A percentile compares a stretch with the other conserved stretches of the same genome.
These are phyloP conservation scores for Kalmusia sp. DNA, from an alignment of 2,329 filamentous ascomycete species.

Conservation along the genomic window DNA sequence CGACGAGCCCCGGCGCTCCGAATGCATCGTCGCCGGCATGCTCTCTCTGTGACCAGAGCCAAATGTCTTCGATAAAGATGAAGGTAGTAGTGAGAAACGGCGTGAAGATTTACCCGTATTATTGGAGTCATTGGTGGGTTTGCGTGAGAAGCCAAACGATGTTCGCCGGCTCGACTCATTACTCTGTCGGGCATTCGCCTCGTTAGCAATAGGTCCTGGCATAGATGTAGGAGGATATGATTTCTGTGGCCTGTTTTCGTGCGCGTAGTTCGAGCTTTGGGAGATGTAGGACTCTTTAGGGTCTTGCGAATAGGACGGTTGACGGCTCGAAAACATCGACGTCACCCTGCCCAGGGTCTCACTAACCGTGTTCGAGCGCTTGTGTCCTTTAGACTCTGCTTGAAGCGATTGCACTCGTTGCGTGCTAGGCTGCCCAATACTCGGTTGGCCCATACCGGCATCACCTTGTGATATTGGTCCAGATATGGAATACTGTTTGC, in stretches of 20 bases:
- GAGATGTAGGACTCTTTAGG: constrained; percentile 37
- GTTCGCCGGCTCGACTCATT: constrained; percentile 57
- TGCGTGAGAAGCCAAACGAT: constrained; percentile 58
- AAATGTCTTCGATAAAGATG: constrained; percentile 55
- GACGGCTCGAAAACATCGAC: constrained; percentile 74
- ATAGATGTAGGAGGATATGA: constrained; percentile 92
- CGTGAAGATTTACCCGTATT: constrained; percentile 50
- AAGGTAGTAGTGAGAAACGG: constrained; percentile 59
- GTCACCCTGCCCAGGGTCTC: constrained; percentile 84
- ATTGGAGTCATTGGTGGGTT: constrained; percentile 49
- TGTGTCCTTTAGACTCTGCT: constrained; percentile 68
- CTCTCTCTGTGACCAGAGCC: constrained; percentile 47
- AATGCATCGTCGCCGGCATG: constrained; percentile 38
- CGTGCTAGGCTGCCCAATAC: constrained; percentile 67
- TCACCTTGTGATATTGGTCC: constrained; percentile 66
- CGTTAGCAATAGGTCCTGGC: constrained; percentile 72
- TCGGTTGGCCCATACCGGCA: constrained; percentile 46
- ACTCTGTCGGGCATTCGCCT: constrained; percentile 60
- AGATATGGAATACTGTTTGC: constrained; percentile 75
- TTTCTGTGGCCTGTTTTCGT: constrained; percentile 64
- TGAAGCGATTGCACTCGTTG: constrained; percentile 62
- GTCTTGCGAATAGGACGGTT: constrained; percentile 39
- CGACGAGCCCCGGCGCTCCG: constrained; percentile 43
- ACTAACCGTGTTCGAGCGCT: constrained; percentile 70
- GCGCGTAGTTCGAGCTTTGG: constrained; percentile 57